Percentiles rank a stretch among this genome's conserved stretches.
Conservation (phyloP, 768 basidiomycete genomes). For the Tylopilus rubrobrunneus region DNA sequence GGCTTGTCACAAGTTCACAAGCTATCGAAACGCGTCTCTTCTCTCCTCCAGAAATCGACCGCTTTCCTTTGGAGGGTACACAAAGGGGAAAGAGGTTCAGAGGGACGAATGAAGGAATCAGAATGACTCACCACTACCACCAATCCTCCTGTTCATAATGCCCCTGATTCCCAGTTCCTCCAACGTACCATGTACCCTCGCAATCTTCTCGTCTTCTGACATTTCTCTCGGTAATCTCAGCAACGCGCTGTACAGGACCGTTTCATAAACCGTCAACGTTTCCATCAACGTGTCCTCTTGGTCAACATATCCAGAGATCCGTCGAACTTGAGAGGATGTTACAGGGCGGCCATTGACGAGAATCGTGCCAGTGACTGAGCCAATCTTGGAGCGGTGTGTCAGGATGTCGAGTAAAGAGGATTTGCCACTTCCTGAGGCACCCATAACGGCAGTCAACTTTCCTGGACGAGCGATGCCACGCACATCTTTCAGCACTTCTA, state of each 20-base stretch:
- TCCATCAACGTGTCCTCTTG: slow-evolving; percentile 98
- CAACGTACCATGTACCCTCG: slow-evolving; percentile 91
- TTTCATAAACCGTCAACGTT: slow-evolving; percentile 97
- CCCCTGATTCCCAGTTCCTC: slow-evolving; percentile 90
- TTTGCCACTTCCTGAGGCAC: slow-evolving; percentile 94
- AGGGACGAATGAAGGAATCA: neutral
- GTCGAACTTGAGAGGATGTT: slow-evolving; percentile 68
- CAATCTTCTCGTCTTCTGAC: slow-evolving; percentile 94
- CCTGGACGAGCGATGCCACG: slow-evolving; percentile 85
- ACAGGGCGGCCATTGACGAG: slow-evolving; percentile 86
- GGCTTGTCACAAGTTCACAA: slow-evolving; percentile 96
- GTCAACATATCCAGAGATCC: slow-evolving; percentile 92
- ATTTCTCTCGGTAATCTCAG: slow-evolving; percentile 90
- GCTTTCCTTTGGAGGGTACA: slow-evolving; percentile 47
- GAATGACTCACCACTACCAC: slow-evolving; percentile 68
- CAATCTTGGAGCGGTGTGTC: slow-evolving; percentile 85
- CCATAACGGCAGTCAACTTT: slow-evolving; percentile 94
- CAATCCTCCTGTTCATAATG: slow-evolving; percentile 88
- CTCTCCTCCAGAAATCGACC: slow-evolving; percentile 96
- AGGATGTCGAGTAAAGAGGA: slow-evolving; percentile 96
- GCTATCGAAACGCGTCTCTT: slow-evolving; percentile 96
- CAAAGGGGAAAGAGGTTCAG: neutral
- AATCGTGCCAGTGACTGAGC: slow-evolving; percentile 64
- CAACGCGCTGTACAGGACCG: slow-evolving; percentile 89
- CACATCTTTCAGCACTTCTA: slow-evolving; percentile 73